Evolutionary conservation across 1,284 basidiomycete species (phyloP).

Genomic region (Microbotryomycetes sp.): DNA sequence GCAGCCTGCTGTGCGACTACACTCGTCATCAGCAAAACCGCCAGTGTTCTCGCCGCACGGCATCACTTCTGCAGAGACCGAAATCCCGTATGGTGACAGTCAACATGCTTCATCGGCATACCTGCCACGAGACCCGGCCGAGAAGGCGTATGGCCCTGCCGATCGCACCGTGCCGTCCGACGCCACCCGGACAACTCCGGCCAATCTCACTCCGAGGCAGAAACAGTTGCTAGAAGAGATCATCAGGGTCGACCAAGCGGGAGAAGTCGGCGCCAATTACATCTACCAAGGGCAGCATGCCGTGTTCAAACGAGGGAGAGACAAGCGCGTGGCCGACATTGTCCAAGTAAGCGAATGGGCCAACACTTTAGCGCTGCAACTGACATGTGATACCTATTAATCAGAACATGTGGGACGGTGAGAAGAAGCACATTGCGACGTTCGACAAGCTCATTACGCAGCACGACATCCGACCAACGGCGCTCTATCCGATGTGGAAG

Average conservation of each 20-base stretch:
- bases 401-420: conserved; percentile 94
- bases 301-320: conserved; percentile 53
- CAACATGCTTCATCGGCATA: conserved; percentile 18
- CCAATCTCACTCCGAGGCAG: conserved; percentile 37
- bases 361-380: too few relatives aligned
- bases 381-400: too few relatives aligned
- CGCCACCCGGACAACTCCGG: conserved; percentile 37
- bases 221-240: conserved; percentile 41
- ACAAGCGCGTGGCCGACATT: conserved; percentile 56
- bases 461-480: conserved; percentile 74
- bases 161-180: neutral
- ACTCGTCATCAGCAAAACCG: neutral
- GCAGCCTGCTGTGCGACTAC: neutral
- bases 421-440: conserved; percentile 81
- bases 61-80: conserved; percentile 27
- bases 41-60: conserved; percentile 20
- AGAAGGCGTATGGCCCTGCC: neutral
- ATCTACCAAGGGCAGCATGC: conserved; percentile 72
- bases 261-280: conserved; percentile 86
- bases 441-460: conserved; percentile 78
- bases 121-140: conserved; percentile 4
- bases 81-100: conserved; percentile 23
- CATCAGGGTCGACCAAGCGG: conserved; percentile 82
- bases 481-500: conserved; percentile 75
- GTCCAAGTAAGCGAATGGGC: conserved; percentile 56